These are phyloP conservation scores for Litchi chinensis DNA, from an alignment of 345 rosid species.

Conservation along the genomic window DNA sequence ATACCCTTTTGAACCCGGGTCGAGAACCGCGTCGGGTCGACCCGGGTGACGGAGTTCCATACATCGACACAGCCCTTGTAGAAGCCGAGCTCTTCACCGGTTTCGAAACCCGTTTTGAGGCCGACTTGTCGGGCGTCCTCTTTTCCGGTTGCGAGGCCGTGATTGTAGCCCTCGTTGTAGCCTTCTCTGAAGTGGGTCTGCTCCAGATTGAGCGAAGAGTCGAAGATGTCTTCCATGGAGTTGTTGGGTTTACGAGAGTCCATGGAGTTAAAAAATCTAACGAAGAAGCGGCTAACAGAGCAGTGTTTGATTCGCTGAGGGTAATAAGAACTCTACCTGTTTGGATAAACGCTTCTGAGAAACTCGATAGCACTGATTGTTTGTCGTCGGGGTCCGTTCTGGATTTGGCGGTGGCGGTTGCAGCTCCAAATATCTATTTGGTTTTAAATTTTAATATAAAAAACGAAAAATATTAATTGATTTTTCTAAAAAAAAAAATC, in stretches of 20 bases:
- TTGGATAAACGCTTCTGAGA: not conserved
- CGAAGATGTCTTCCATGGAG: conserved; percentile 52
- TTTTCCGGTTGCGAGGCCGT: conserved; percentile 54
- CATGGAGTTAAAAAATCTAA: conserved; percentile 25
- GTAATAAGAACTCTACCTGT: not conserved
- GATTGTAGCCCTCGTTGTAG: conserved; percentile 62
- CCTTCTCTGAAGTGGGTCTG: conserved; percentile 63
- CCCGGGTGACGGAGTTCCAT: conserved; percentile 59
- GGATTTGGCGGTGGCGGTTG: not conserved
- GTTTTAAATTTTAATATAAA: too few relatives aligned
- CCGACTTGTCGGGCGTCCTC: conserved; percentile 70
- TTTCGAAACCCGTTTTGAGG: conserved; percentile 63
- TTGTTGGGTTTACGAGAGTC: conserved; percentile 24
- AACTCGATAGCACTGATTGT: not conserved
- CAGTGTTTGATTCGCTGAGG: not conserved
- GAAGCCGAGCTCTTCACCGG: conserved; percentile 80
- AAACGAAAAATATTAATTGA: too few relatives aligned
- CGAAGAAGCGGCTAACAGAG: not conserved
- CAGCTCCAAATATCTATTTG: not conserved
- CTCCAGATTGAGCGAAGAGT: conserved; percentile 57
- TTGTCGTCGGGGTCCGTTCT: not conserved
- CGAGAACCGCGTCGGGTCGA: conserved; percentile 52
- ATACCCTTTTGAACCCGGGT: conserved; percentile 56
- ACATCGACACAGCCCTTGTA: conserved; percentile 74
- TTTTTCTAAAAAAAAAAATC: too few relatives aligned